Evolutionary conservation across 768 basidiomycete genomes (phyloP).

Genomic region (Infundibulicybe gibba): DNA sequence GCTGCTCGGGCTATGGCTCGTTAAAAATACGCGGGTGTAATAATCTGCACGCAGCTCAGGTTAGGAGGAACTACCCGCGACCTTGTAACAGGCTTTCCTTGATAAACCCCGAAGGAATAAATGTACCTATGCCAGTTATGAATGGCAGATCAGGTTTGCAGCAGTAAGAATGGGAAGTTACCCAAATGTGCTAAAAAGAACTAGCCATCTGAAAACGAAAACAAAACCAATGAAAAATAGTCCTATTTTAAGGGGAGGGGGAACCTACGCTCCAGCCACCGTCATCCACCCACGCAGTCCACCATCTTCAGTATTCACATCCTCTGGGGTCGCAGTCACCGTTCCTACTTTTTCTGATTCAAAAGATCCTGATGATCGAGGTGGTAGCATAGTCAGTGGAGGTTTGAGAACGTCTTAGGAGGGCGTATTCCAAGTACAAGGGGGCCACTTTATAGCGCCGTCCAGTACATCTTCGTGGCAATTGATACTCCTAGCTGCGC

Average conservation of each 20-base stretch:
- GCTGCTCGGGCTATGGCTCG: conserved; percentile 5
- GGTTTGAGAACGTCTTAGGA: no score
- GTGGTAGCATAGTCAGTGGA: no score
- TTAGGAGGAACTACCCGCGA: neutral
- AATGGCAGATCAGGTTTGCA: neutral
- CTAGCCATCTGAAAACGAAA: conserved; percentile 7
- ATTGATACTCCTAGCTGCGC: no score
- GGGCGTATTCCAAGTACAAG: no score
- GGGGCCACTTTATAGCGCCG: no score
- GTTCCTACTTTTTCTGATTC: no score
- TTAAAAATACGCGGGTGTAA: conserved; percentile 8
- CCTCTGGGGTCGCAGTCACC: no score
- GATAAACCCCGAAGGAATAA: conserved; percentile 12
- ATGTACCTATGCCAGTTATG: conserved; percentile 1
- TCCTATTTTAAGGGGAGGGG: neutral
- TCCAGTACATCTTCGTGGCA: no score
- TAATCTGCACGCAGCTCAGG: conserved; percentile 3
- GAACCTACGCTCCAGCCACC: conserved; percentile 8
- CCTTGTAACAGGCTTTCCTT: conserved; percentile 1
- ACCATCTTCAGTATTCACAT: conserved; percentile 4
- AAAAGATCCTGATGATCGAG: no score
- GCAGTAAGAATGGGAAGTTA: neutral
- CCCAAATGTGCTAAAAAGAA: conserved; percentile 12
- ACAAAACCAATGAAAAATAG: neutral
- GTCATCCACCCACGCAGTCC: conserved; percentile 9